phyloP scores from a whole-genome alignment of 768 basidiomycete genomes.

The Austroboletus festivus region DNA sequence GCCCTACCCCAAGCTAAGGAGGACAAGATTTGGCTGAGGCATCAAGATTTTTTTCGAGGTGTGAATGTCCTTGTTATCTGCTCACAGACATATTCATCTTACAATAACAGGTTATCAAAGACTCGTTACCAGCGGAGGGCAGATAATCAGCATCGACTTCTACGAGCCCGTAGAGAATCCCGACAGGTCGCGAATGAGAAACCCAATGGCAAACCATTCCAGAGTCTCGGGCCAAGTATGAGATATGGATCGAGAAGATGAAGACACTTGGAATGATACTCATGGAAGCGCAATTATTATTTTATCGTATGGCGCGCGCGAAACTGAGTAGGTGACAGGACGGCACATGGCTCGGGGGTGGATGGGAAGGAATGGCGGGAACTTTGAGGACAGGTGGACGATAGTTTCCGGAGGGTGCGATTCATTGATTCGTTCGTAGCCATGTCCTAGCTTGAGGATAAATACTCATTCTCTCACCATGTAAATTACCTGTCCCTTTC shows the following conservation, averaged over 20 bases:
- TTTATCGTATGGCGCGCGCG: background rate
- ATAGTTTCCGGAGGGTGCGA: constrained; percentile 90
- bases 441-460: background rate
- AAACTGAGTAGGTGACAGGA: constrained; percentile 41
- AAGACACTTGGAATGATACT: constrained; percentile 72
- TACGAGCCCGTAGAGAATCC: constrained; percentile 71
- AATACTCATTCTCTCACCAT: background rate
- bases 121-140: constrained; percentile 77
- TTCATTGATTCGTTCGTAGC: constrained; percentile 55
- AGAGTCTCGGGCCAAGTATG: constrained; percentile 60
- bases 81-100: background rate
- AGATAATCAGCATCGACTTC: constrained; percentile 80
- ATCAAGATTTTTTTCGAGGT: constrained; percentile 81
- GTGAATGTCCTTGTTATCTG: constrained; percentile 2
- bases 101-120: constrained; percentile 64
- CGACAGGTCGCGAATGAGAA: constrained; percentile 69
- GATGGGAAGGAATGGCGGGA: constrained; percentile 63
- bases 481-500: constrained; percentile 87
- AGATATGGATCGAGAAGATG: constrained; percentile 84
- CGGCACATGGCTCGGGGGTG: constrained; percentile 80
- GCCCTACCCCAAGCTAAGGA: constrained; percentile 70
- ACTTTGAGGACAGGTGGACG: constrained; percentile 66
- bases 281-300: constrained; percentile 73
- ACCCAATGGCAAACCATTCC: constrained; percentile 79
- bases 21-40: constrained; percentile 62